Conservation (phyloP, 192 early-diverging fungal species). For the Podila epicladia region DNA sequence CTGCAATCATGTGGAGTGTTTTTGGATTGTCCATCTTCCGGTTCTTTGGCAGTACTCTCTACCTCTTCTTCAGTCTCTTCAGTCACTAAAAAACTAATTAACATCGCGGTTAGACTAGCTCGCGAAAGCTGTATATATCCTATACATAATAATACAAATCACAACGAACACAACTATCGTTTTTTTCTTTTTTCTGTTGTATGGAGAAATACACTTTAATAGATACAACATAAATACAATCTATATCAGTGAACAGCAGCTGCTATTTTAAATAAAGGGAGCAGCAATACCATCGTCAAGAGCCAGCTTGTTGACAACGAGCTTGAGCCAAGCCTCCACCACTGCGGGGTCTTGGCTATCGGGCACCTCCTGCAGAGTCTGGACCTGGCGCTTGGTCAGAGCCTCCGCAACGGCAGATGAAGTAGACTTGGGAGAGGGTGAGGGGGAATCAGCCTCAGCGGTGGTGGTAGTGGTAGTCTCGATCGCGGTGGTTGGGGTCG, state of each 20-base stretch:
- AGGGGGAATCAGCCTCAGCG: background rate
- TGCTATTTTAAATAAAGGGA: constrained; percentile 15
- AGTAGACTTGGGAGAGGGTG: background rate
- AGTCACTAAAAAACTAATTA: constrained; percentile 27
- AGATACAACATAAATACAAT: too few relatives aligned
- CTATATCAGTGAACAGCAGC: too few relatives aligned
- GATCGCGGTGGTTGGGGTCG: background rate
- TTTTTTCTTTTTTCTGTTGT: too few relatives aligned
- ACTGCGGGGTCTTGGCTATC: constrained; percentile 7
- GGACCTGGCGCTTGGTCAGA: constrained; percentile 8
- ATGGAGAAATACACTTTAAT: too few relatives aligned
- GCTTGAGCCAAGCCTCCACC: constrained; percentile 41
- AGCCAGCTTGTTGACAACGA: constrained; percentile 21
- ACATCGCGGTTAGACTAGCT: background rate
- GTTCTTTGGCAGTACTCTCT: constrained; percentile 74
- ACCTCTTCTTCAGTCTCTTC: constrained; percentile 73
- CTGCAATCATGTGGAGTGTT: constrained; percentile 83
- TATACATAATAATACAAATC: background rate
- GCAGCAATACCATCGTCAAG: constrained; percentile 17
- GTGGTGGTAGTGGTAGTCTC: background rate
- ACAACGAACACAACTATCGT: too few relatives aligned
- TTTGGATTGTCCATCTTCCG: constrained; percentile 72
- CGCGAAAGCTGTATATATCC: background rate
- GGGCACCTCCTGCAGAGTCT: background rate
- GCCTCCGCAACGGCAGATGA: background rate